Conservation (phyloP, 2,329 filamentous ascomycete species). For the Fusarium domesticum region DNA sequence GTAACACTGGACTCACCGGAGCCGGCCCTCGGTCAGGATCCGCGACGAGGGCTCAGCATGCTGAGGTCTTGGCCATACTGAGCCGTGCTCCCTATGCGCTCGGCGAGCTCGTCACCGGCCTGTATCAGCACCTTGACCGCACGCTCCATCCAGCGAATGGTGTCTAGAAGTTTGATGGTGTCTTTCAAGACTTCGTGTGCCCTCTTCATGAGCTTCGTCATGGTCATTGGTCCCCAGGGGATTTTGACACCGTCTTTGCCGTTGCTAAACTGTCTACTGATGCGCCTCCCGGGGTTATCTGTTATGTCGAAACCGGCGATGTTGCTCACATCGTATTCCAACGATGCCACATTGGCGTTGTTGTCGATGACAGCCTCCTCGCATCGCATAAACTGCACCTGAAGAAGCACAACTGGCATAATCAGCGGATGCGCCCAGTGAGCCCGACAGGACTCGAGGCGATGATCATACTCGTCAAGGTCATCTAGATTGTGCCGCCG, state of each 20-base stretch:
- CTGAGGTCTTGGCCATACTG: constrained; percentile 24
- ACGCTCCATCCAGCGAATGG: constrained; percentile 47
- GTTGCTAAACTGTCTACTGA: constrained; percentile 23
- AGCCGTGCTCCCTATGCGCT: constrained; percentile 24
- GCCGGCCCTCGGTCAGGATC: constrained; percentile 23
- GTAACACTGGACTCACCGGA: constrained; percentile 28
- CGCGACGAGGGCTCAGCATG: constrained; percentile 27
- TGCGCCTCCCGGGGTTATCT: constrained; percentile 26
- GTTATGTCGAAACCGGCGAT: constrained; percentile 40
- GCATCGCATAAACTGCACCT: constrained; percentile 45
- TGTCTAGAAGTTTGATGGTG: constrained; percentile 45
- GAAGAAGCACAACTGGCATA: constrained; percentile 44
- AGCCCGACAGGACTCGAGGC: constrained; percentile 42
- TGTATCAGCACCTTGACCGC: constrained; percentile 43
- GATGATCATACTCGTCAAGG: constrained; percentile 45
- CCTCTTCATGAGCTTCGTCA: constrained; percentile 47
- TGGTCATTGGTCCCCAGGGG: constrained; percentile 41
- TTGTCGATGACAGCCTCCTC: constrained; percentile 45
- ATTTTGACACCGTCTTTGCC: constrained; percentile 24
- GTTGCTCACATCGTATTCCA: constrained; percentile 43
- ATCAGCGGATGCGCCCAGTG: constrained; percentile 48
- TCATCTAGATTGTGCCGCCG: constrained; percentile 41
- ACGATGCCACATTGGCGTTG: constrained; percentile 39
- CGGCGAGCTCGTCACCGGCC: constrained; percentile 43
- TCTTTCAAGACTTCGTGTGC: constrained; percentile 46